phyloP scores from a whole-genome alignment of 805 yeast species.

The Ogataea henricii region DNA sequence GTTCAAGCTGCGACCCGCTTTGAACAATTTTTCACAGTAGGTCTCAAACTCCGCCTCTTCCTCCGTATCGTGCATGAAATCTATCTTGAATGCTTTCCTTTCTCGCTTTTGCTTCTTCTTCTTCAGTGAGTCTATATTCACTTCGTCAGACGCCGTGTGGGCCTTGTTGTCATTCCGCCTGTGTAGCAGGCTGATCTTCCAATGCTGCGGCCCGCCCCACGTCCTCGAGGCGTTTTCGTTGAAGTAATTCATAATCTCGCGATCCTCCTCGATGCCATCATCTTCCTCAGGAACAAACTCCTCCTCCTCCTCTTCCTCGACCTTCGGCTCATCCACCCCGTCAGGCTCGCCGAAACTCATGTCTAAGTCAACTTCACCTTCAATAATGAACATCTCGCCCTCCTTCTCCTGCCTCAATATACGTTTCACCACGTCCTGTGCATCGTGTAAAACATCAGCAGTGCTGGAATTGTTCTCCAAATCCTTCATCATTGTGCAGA shows the following conservation, averaged over 20 bases:
- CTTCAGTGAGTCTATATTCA: conserved; percentile 4
- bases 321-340: neutral
- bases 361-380: neutral
- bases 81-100: conserved; percentile 27
- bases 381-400: neutral
- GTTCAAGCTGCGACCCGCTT: conserved; percentile 35
- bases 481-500: neutral
- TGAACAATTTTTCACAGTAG: conserved; percentile 36
- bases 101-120: conserved; percentile 32
- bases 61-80: conserved; percentile 26
- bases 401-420: conserved; percentile 5
- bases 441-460: neutral
- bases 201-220: conserved; percentile 89
- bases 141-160: conserved; percentile 2
- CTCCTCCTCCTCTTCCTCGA: conserved; percentile 1
- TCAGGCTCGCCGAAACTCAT: neutral
- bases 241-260: conserved; percentile 62
- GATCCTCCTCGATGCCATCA: conserved; percentile 19
- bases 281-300: neutral
- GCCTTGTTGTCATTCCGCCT: conserved; percentile 24
- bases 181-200: conserved; percentile 72
- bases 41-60: conserved; percentile 32
- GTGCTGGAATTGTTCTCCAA: neutral
- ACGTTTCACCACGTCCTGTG: conserved; percentile 9
- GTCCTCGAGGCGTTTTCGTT: conserved; percentile 64